Percentiles rank a stretch among this genome's conserved stretches.
Conservation (phyloP, 805 yeast genomes). For the Yarrowia sp. region DNA sequence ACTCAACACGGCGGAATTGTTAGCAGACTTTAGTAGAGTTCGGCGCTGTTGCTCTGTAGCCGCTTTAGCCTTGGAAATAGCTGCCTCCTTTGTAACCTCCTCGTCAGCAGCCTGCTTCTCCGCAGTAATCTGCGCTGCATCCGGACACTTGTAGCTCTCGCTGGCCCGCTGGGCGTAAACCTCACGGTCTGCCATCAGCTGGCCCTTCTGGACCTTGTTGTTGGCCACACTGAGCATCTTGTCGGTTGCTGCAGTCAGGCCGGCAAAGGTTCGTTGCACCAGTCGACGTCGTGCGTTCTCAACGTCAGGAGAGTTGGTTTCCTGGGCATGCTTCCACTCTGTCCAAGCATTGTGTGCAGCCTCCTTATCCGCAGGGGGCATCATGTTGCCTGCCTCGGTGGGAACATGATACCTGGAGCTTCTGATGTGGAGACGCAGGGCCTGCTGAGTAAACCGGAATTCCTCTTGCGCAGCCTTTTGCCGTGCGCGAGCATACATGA, state of each 20-base stretch:
- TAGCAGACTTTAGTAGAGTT: too few species aligned
- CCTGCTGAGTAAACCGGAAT: constrained; percentile 4
- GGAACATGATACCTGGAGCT: not conserved
- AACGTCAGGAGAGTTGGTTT: not conserved
- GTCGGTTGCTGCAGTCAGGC: not conserved
- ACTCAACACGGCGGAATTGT: too few species aligned
- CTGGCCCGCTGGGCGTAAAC: not conserved
- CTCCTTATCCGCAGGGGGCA: not conserved
- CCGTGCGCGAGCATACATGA: not conserved
- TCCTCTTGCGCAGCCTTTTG: constrained; percentile 14
- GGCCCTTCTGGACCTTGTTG: constrained; percentile 2
- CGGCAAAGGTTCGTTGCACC: not conserved
- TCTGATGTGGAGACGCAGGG: not conserved
- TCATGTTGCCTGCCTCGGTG: not conserved
- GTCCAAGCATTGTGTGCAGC: not conserved
- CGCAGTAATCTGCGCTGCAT: too few species aligned
- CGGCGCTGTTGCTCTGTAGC: too few species aligned
- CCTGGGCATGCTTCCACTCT: constrained; percentile 11
- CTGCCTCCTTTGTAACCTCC: not conserved
- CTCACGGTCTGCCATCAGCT: constrained; percentile 1
- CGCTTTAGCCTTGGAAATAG: too few species aligned
- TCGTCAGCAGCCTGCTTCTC: not conserved
- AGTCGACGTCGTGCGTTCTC: not conserved
- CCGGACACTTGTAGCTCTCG: constrained; percentile 1
- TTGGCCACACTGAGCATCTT: too few species aligned